Evolutionary conservation across 1,284 basidiomycete species (phyloP).

Genomic region (Ustilago lituana): DNA sequence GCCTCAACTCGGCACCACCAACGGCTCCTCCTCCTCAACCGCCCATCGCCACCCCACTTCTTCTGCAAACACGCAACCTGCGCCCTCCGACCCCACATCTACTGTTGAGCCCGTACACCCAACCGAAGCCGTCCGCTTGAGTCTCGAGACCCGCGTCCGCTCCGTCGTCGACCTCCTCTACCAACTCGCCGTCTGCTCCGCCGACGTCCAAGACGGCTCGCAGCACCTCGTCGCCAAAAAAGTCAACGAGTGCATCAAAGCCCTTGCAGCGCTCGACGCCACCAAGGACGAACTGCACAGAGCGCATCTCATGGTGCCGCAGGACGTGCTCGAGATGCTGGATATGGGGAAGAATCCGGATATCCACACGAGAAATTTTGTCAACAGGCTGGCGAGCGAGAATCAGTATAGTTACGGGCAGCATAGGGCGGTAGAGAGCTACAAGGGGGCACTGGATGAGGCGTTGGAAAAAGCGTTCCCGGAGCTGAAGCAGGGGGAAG

Average conservation of each 20-base stretch:
- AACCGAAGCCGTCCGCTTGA: constrained; percentile 39
- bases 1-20: constrained; percentile 21
- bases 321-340: constrained; percentile 62
- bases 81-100: not conserved
- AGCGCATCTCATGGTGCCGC: constrained; percentile 49
- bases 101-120: not conserved
- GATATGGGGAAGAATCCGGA: constrained; percentile 65
- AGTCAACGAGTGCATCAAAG: constrained; percentile 56
- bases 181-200: constrained; percentile 60
- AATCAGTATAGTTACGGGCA: constrained; percentile 65
- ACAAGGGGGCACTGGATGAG: constrained; percentile 21
- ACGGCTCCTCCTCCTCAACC: constrained; percentile 15
- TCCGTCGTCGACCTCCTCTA: constrained; percentile 60
- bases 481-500: constrained; percentile 11
- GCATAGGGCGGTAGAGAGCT: constrained; percentile 38
- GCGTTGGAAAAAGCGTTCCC: constrained; percentile 47
- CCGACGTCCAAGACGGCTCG: constrained; percentile 58
- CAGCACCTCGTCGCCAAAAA: constrained; percentile 54
- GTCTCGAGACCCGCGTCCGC: constrained; percentile 54
- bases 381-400: constrained; percentile 60
- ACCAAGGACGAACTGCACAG: constrained; percentile 50
- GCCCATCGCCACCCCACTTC: not conserved
- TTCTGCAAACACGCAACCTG: not conserved
- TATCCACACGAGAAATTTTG: constrained; percentile 60
- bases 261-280: constrained; percentile 52